Base-by-base conservation (phyloP, 768 basidiomycete genomes). In the Cystobasidiopsis lactophilus region DNA sequence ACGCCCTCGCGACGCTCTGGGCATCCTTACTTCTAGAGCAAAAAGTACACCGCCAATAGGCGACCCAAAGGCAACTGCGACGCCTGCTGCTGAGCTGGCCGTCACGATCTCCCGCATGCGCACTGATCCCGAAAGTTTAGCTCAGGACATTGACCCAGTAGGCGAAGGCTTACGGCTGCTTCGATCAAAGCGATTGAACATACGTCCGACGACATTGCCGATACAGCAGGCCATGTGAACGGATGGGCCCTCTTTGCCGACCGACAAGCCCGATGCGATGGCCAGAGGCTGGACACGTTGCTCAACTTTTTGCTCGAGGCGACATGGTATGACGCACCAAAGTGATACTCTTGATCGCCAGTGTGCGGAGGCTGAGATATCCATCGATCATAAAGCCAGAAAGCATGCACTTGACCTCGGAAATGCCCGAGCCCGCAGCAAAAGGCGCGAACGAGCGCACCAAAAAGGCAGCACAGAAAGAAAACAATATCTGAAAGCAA, bases 31-130 rank as follows among this genome's bases (percentile, higher is more conserved):
- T 74, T 98, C 93, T 57, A 98, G 88, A 16, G 91, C 91, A 64
- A 98, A 98, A 19, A 98, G 65, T 0, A 98, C 93, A 11, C 93
- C 93, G 16, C 89, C 93, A 38, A 98, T 96, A 0, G 93, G 93
- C 2, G 89, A 84, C 55, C 91, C 93, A 64, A 98, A 98, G 21
- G 93, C 93, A 24, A 96, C 93, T 1, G 91, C 93, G 0, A 98
- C 93, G 5, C 93, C 93, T 3, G 93, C 91, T 7, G 93, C 93
- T 64, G 86, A 93, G 0, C 88, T 82, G 5, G 93, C 91, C 1
- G 85, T 88, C 26, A 95, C 70, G 40, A 96, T 79, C 64, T 98
- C 91, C 50, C 88, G 74, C 71, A 73, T 73, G 56, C 71, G 71
- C 48, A 66, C 71, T 73, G 55, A 67, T 46, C 14, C 23, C 9